A percentile compares a stretch with the other conserved stretches of the same genome.
phyloP scores from a whole-genome alignment of 345 rosid genomes.

The Camelina sativa region DNA sequence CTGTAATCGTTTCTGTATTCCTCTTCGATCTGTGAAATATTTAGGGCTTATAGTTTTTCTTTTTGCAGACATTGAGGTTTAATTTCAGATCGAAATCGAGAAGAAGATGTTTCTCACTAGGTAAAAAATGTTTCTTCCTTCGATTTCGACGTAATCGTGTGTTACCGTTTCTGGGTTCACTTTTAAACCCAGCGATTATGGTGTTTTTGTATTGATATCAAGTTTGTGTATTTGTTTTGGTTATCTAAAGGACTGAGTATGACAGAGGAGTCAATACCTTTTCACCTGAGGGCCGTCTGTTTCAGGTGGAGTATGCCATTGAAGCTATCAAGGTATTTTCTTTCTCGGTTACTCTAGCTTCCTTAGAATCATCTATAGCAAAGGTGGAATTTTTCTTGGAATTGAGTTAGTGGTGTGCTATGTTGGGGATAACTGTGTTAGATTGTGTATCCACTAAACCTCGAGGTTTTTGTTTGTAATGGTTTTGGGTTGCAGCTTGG shows the following conservation, averaged over 20 bases:
- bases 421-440: background rate
- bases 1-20: slow-evolving; percentile 3
- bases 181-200: background rate
- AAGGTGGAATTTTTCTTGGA: background rate
- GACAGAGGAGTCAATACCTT: slow-evolving; percentile 97
- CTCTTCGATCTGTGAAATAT: background rate
- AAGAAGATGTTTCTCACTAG: slow-evolving; percentile 69
- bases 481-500: slow-evolving; percentile 58
- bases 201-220: background rate
- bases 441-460: background rate
- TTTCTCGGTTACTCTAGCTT: background rate
- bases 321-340: slow-evolving; percentile 92
- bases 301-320: slow-evolving; percentile 95
- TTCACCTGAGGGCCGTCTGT: slow-evolving; percentile 90
- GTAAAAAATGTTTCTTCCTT: slow-evolving; percentile 32
- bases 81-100: slow-evolving; percentile 37
- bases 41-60: background rate
- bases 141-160: background rate
- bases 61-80: slow-evolving; percentile 29
- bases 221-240: background rate
- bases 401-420: slow-evolving; percentile 5
- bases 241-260: slow-evolving; percentile 77
- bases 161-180: slow-evolving; percentile 4
- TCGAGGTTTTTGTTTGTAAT: slow-evolving; percentile 18
- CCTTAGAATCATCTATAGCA: background rate